A percentile compares a stretch with the other conserved stretches of the same genome.
Conservation (phyloP, 2,329 filamentous ascomycete genomes). For the Sphaerulina vaccinii region DNA sequence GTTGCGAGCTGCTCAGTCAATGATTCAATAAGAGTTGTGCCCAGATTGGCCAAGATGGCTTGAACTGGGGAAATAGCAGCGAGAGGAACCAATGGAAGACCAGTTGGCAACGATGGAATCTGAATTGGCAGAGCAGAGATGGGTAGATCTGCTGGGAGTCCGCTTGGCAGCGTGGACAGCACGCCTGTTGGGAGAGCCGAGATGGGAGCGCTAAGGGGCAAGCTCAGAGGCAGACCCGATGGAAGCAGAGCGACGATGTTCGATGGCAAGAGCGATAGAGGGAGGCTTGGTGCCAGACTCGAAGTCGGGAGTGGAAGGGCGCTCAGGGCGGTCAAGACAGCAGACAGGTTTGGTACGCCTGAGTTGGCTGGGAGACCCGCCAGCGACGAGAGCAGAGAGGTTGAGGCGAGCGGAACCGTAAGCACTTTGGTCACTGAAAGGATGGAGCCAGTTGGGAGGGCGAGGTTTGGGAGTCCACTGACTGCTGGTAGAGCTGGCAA, state of each 20-base stretch:
- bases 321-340: constrained; percentile 1
- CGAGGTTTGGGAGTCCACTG: constrained; percentile 3
- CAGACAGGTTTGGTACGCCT: constrained; percentile 5
- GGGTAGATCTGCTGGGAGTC: constrained; percentile 10
- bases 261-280: constrained; percentile 7
- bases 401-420: constrained; percentile 13
- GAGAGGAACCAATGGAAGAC: constrained; percentile 8
- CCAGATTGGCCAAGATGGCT: constrained; percentile 10
- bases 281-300: constrained; percentile 1
- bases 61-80: constrained; percentile 1
- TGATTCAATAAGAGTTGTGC: constrained; percentile 3
- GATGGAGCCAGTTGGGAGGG: constrained; percentile 10
- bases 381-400: constrained; percentile 9
- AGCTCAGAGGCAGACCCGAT: constrained; percentile 7
- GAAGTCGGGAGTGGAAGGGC: constrained; percentile 9
- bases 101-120: constrained; percentile 7
- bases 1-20: constrained; percentile 10
- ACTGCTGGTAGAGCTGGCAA: neutral
- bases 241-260: constrained; percentile 6
- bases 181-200: constrained; percentile 11
- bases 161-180: constrained; percentile 3
- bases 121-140: constrained; percentile 10
- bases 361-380: constrained; percentile 12
- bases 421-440: constrained; percentile 4
- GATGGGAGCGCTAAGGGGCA: constrained; percentile 13